Percentiles rank a stretch among this genome's conserved stretches.
phyloP scores from a whole-genome alignment of 768 basidiomycete genomes.

The Boletus vinaceobasis region DNA sequence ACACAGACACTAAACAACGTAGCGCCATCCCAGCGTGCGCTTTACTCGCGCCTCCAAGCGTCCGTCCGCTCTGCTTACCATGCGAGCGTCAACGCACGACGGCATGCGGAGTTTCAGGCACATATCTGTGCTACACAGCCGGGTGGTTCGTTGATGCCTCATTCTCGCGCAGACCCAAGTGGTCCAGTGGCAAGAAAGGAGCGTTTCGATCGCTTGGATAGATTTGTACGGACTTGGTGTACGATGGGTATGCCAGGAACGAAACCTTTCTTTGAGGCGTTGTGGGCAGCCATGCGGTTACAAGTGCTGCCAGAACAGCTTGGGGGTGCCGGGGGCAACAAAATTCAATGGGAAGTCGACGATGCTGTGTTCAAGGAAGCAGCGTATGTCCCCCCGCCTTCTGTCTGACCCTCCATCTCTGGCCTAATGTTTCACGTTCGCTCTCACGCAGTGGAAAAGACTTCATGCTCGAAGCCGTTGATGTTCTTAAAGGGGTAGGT shows the following conservation, averaged over 20 bases:
- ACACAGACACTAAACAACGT: conserved; percentile 77
- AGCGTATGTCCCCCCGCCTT: conserved; percentile 57
- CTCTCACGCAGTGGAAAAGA: conserved; percentile 71
- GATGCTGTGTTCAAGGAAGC: conserved; percentile 94
- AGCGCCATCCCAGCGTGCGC: conserved; percentile 80
- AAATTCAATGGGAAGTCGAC: conserved; percentile 88
- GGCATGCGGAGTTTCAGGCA: conserved; percentile 82
- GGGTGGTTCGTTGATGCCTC: conserved; percentile 75
- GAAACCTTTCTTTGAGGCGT: conserved; percentile 64
- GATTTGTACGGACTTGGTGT: conserved; percentile 81
- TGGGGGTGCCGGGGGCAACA: conserved; percentile 71
- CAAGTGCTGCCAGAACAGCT: conserved; percentile 77
- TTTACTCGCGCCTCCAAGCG: conserved; percentile 82
- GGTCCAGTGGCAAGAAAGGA: conserved; percentile 70
- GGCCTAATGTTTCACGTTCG: conserved; percentile 14
- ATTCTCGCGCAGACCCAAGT: conserved; percentile 63
- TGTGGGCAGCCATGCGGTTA: conserved; percentile 78
- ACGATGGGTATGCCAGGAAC: conserved; percentile 85
- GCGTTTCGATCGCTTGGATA: conserved; percentile 68
- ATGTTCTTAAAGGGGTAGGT: conserved; percentile 85
- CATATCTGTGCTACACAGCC: conserved; percentile 75
- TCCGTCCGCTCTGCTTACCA: conserved; percentile 85
- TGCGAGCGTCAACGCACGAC: conserved; percentile 69
- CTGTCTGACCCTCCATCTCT: conserved; percentile 5
- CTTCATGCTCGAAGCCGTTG: conserved; percentile 90